Conservation (phyloP, 2,329 filamentous ascomycete genomes). For the Fonsecaea erecta region DNA sequence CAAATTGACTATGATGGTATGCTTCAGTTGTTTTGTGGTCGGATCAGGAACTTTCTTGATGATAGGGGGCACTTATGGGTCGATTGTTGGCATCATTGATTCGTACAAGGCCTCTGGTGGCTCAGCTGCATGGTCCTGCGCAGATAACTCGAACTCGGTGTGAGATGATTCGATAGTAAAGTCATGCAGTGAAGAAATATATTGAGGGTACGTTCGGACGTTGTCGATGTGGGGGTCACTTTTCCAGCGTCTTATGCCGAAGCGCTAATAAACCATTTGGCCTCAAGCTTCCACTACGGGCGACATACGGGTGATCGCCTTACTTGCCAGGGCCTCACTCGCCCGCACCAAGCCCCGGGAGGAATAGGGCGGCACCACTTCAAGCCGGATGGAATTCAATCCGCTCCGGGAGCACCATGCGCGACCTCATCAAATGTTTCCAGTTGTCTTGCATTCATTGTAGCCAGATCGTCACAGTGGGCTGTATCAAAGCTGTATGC, state of each 20-base stretch:
- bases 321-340: too few species aligned
- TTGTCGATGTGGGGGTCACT: too few species aligned
- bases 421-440: neutral
- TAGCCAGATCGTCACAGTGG: neutral
- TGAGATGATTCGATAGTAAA: neutral
- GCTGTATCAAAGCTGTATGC: neutral
- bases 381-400: neutral
- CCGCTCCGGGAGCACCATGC: neutral
- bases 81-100: conserved; percentile 37
- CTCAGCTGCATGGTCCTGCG: conserved; percentile 23
- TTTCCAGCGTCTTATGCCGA: too few species aligned
- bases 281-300: too few species aligned
- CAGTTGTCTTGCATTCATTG: neutral
- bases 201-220: neutral
- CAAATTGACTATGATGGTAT: conserved; percentile 43
- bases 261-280: too few species aligned
- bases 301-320: too few species aligned
- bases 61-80: conserved; percentile 53
- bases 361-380: too few species aligned
- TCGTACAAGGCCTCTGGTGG: conserved; percentile 30
- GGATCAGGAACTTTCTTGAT: conserved; percentile 53
- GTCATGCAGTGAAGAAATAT: neutral
- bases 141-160: conserved; percentile 29
- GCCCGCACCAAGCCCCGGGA: too few species aligned
- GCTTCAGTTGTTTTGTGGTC: conserved; percentile 48